phyloP scores from a whole-genome alignment of 768 basidiomycete species.

The Mycena alexandri region DNA sequence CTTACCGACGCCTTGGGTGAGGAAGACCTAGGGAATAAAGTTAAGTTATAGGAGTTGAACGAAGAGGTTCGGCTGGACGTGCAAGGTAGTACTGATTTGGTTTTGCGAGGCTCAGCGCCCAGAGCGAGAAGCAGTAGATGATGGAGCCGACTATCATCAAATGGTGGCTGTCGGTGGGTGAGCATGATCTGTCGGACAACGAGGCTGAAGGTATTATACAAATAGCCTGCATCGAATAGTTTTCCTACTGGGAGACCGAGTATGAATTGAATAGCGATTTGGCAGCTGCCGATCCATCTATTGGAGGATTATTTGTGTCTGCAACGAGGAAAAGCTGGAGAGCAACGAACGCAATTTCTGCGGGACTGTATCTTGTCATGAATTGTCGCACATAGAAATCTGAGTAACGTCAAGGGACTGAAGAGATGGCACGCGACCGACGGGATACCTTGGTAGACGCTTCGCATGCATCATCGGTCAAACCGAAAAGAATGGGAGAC shows the following conservation, averaged over 20 bases:
- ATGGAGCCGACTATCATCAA: conserved; percentile 55
- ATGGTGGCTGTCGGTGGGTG: conserved; percentile 44
- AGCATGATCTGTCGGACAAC: not conserved
- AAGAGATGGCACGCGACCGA: not conserved
- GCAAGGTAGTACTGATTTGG: conserved; percentile 52
- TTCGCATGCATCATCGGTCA: conserved; percentile 7
- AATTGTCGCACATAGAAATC: conserved; percentile 30
- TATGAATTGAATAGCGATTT: conserved; percentile 49
- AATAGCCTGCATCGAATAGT: conserved; percentile 47
- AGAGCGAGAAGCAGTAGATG: conserved; percentile 53
- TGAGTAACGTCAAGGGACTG: not conserved
- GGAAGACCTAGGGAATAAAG: conserved; percentile 30
- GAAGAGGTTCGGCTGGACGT: conserved; percentile 1
- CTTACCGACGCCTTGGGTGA: conserved; percentile 31
- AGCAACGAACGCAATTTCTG: conserved; percentile 31
- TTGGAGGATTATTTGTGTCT: not conserved
- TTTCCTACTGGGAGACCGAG: conserved; percentile 46
- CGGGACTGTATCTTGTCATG: conserved; percentile 22
- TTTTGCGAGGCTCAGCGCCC: conserved; percentile 54
- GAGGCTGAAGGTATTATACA: conserved; percentile 32
- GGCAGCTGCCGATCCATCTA: conserved; percentile 52
- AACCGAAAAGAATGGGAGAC: conserved; percentile 10
- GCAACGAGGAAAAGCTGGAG: not conserved
- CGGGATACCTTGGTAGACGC: conserved; percentile 31
- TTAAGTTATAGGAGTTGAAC: conserved; percentile 14